Base-by-base conservation (phyloP, 441 rosid species). In the Adansonia madagascariensis region DNA sequence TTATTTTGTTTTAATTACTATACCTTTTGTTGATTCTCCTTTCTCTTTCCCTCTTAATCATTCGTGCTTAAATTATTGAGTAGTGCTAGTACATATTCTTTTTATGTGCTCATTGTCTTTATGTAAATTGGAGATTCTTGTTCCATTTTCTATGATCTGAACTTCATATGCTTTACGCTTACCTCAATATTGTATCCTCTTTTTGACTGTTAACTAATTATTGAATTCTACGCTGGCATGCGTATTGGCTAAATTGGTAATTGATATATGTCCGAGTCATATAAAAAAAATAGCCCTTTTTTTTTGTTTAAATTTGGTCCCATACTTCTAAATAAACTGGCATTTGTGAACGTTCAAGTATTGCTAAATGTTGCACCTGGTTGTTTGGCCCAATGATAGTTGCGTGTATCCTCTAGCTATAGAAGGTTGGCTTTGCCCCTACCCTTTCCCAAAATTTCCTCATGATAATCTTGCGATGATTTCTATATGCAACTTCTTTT, bases 11-110 rank as follows among this genome's bases (percentile, higher is more conserved):
- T 4, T 22, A 17, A 41, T 53, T 20, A 11, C n/a, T 63, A 63
- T 61, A 52, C 72, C 15, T 65, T 41, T 77, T 50, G 55, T 52
- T n/a, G 8, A 12, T 74, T 79, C 74, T 49, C 43, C 47, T 1
- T 44, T 27, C 14, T 14, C 43, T 8, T 6, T 35, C 12, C 55
- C 12, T 70, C 18, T 57, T 17, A 12, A 15, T 41, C 50, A 35
- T 74, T 27, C 14, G 4, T 39, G 66, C 14, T 43, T 53, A 64
- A 43, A 44, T 55, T 49, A 73, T 69, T 24, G 73, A 12, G 20
- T 56, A 8, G 67, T 43, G 39, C 15, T 15, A 47, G 52, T 46
- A 74, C 41, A 68, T 79, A 17, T 68, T 24, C 56, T 74, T 52
- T 27, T 69, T 8, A 59, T 52, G 27, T 79, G 72, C 59, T 75